phyloP scores from a whole-genome alignment of 768 basidiomycete genomes.

The Crepidotus variabilis region DNA sequence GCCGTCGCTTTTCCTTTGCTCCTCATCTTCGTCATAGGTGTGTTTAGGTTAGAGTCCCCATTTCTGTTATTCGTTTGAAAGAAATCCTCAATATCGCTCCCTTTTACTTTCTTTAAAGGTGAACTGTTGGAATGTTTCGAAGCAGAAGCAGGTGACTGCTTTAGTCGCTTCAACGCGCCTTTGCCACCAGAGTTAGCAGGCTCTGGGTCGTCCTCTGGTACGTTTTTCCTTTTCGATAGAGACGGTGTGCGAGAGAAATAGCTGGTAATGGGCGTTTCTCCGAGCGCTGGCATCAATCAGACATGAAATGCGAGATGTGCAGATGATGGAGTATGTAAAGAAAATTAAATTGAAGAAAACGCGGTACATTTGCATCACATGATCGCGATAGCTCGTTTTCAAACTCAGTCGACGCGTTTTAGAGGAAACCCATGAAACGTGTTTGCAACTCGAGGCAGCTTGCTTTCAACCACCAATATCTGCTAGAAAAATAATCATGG shows the following conservation, averaged over 20 bases:
- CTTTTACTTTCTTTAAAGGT: background rate
- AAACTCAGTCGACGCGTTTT: slow-evolving; percentile 34
- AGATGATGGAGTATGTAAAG: background rate
- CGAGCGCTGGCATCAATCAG: slow-evolving; percentile 14
- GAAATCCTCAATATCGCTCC: background rate
- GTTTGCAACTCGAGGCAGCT: background rate
- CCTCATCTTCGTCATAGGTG: background rate
- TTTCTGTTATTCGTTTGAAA: background rate
- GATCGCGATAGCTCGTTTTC: slow-evolving; percentile 21
- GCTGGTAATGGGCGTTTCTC: slow-evolving; percentile 17
- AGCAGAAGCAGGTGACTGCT: background rate
- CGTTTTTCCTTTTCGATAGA: background rate
- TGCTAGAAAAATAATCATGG: slow-evolving; percentile 14
- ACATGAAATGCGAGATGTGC: background rate
- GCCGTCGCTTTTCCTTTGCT: background rate
- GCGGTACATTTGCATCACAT: slow-evolving; percentile 6
- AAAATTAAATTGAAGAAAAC: background rate
- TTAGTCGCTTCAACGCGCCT: slow-evolving; percentile 1
- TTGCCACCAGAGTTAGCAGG: background rate
- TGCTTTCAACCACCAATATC: background rate
- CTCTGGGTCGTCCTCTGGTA: background rate
- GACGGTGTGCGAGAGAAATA: slow-evolving; percentile 15
- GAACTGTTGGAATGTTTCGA: background rate
- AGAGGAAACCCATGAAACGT: slow-evolving; percentile 7
- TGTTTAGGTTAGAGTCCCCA: background rate